Conservation (phyloP, 805 yeast species). For the Candida piceae region DNA sequence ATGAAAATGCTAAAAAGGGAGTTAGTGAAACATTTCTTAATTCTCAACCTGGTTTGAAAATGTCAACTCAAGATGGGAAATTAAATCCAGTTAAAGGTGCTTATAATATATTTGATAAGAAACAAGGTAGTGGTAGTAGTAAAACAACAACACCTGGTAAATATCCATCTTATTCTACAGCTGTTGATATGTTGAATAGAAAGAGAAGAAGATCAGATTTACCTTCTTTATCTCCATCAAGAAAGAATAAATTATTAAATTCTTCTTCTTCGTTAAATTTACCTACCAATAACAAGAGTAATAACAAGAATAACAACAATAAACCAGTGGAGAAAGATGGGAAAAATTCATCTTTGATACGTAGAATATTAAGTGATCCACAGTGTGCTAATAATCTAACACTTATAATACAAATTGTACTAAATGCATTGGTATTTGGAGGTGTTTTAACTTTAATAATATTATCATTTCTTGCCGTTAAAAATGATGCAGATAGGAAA, state of each 20-base stretch:
- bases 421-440: slow-evolving; percentile 22
- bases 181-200: slow-evolving; percentile 6
- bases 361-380: slow-evolving; percentile 21
- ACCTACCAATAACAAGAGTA: not conserved
- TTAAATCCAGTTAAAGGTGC: slow-evolving; percentile 27
- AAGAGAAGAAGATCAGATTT: slow-evolving; percentile 16
- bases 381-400: slow-evolving; percentile 25
- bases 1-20: slow-evolving; percentile 6
- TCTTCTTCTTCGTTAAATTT: not conserved
- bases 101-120: slow-evolving; percentile 24
- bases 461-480: slow-evolving; percentile 22
- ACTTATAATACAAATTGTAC: slow-evolving; percentile 20
- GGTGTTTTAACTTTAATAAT: slow-evolving; percentile 15
- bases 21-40: slow-evolving; percentile 20
- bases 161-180: slow-evolving; percentile 1
- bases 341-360: slow-evolving; percentile 4
- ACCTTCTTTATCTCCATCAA: slow-evolving; percentile 2
- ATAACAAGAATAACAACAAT: not conserved
- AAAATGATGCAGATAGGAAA: slow-evolving; percentile 63
- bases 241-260: not conserved
- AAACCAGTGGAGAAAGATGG: not conserved
- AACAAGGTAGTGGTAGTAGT: too few species aligned
- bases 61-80: slow-evolving; percentile 16
- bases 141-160: not conserved
- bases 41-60: slow-evolving; percentile 20